Conservation (phyloP, 768 basidiomycete genomes). For the Coprinopsis marcescibilis region DNA sequence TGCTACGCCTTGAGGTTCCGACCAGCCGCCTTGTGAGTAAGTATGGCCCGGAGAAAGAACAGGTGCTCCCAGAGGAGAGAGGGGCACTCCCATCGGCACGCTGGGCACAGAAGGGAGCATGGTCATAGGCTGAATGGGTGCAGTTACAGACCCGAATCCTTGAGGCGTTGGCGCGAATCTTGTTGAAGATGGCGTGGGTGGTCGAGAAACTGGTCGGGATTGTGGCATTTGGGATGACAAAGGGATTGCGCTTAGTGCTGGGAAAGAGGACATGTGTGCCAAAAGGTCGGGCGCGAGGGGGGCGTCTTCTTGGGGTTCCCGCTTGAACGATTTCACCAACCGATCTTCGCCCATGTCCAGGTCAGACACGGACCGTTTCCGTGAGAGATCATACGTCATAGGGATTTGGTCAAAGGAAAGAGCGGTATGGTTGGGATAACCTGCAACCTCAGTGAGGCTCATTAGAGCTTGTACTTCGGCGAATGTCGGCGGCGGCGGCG, state of each 20-base stretch:
- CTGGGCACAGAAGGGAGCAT: too few species aligned
- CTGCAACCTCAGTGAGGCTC: constrained; percentile 1
- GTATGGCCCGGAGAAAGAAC: too few species aligned
- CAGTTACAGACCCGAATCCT: constrained; percentile 26
- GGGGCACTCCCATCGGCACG: not conserved
- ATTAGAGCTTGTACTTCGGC: not conserved
- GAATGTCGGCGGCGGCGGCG: not conserved
- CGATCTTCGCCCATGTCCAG: constrained; percentile 37
- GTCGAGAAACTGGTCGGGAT: constrained; percentile 30
- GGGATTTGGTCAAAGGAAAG: constrained; percentile 21
- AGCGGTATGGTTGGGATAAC: constrained; percentile 6
- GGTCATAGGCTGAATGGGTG: constrained; percentile 6
- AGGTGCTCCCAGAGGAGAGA: not conserved
- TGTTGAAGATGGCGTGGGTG: constrained; percentile 25
- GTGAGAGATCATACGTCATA: constrained; percentile 31
- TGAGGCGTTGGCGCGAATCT: constrained; percentile 23
- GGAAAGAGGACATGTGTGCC: constrained; percentile 13
- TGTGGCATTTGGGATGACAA: constrained; percentile 20
- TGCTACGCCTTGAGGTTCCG: constrained; percentile 29
- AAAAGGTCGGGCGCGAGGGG: constrained; percentile 22
- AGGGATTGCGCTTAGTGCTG: constrained; percentile 15
- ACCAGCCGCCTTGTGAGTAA: too few species aligned
- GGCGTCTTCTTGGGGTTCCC: constrained; percentile 41
- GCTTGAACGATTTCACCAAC: constrained; percentile 39
- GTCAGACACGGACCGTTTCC: constrained; percentile 40